These are phyloP conservation scores for Areca catechu DNA, from an alignment of 176 grass and related monocot species.

Conservation along the genomic window DNA sequence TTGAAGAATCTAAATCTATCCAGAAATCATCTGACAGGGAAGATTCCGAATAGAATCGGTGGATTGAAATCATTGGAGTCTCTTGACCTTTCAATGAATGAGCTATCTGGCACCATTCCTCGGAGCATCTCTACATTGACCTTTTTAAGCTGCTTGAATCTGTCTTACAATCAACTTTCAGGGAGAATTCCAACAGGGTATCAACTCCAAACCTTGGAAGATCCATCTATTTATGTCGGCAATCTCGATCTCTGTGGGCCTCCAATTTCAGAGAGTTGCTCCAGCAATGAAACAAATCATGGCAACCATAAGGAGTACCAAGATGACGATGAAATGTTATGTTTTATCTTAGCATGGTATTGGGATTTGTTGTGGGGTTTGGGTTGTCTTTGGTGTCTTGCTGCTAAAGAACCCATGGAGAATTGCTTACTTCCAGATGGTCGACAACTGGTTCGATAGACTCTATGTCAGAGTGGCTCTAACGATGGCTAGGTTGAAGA, in stretches of 20 bases:
- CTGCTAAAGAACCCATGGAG: constrained; percentile 6
- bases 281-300: neutral
- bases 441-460: constrained; percentile 1
- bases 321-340: neutral
- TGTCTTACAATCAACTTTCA: constrained; percentile 27
- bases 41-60: neutral
- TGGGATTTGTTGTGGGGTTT: constrained; percentile 11
- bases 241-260: constrained; percentile 17
- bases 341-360: constrained; percentile 10
- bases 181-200: constrained; percentile 15
- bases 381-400: constrained; percentile 2
- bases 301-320: neutral
- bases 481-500: too few relatives aligned
- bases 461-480: constrained; percentile 1
- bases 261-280: constrained; percentile 13
- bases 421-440: constrained; percentile 3
- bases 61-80: constrained; percentile 1
- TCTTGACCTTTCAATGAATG: constrained; percentile 25
- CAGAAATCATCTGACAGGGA: constrained; percentile 17
- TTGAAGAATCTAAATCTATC: constrained; percentile 18
- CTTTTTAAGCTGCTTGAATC: constrained; percentile 17
- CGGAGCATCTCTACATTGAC: constrained; percentile 10
- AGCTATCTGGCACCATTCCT: constrained; percentile 15
- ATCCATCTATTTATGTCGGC: constrained; percentile 3
- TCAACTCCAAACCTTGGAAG: constrained; percentile 3